Evolutionary conservation across 2,329 filamentous ascomycete genomes (phyloP).

Genomic region (Aspergillus sp.): DNA sequence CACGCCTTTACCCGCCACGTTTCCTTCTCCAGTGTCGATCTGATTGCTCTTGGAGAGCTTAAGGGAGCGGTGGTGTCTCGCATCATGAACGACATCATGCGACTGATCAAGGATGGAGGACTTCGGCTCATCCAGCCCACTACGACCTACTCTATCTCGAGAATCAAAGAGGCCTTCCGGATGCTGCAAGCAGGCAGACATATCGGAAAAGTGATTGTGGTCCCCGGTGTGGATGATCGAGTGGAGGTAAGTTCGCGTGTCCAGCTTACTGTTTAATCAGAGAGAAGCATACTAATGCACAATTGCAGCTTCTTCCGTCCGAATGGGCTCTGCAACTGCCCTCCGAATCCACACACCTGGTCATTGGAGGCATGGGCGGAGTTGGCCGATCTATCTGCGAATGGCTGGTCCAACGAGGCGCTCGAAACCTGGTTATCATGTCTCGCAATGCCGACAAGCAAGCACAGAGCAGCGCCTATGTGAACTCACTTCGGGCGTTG

Average conservation of each 20-base stretch:
- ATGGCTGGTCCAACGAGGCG: background rate
- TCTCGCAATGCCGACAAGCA: background rate
- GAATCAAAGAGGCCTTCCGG: slow-evolving; percentile 28
- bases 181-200: slow-evolving; percentile 37
- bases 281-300: no score
- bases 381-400: background rate
- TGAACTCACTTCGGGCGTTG: no score
- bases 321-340: no score
- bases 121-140: slow-evolving; percentile 32
- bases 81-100: background rate
- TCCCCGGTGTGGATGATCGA: background rate
- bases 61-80: background rate
- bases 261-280: no score
- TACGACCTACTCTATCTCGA: slow-evolving; percentile 24
- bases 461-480: no score
- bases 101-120: slow-evolving; percentile 12
- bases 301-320: no score
- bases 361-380: background rate
- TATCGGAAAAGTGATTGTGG: slow-evolving; percentile 42
- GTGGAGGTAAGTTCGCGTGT: no score
- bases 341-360: background rate
- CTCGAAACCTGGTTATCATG: background rate
- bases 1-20: slow-evolving; percentile 12
- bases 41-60: background rate
- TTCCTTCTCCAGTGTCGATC: slow-evolving; percentile 11